These are phyloP conservation scores for Vitis rotundifolia DNA, from an alignment of 164 flowering plant species.

Conservation along the genomic window DNA sequence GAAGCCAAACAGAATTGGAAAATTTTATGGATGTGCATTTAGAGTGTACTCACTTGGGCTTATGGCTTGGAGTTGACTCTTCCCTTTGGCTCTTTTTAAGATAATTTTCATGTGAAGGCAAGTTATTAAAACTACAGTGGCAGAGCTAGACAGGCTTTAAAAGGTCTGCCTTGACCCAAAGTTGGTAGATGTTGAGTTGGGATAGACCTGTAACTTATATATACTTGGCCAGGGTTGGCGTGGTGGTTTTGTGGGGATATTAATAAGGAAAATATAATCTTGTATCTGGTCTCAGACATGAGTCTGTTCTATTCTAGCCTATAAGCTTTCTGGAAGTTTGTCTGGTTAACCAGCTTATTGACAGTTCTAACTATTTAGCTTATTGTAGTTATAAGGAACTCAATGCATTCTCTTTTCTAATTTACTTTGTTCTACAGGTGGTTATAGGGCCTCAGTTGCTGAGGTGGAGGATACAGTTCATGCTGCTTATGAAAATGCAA, in stretches of 20 bases:
- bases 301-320: background rate
- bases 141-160: background rate
- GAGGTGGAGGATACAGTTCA: constrained; percentile 61
- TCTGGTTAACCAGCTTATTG: background rate
- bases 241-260: too few species aligned
- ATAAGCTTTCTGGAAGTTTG: background rate
- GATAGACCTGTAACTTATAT: background rate
- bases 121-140: background rate
- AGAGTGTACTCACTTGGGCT: background rate
- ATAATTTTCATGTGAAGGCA: background rate
- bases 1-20: too few species aligned
- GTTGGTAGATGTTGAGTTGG: background rate
- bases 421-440: constrained; percentile 38
- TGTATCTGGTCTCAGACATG: background rate
- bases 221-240: too few species aligned
- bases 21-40: too few species aligned
- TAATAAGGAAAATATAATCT: too few species aligned
- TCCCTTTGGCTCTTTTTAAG: background rate
- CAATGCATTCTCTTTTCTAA: background rate
- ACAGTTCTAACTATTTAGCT: background rate
- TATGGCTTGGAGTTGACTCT: background rate
- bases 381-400: background rate
- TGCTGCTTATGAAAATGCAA: constrained; percentile 43
- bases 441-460: constrained; percentile 47
- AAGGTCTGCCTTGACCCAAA: background rate